Evolutionary conservation across 2,329 filamentous ascomycete genomes (phyloP).

Genomic region (Paramyrothecium roridum): DNA sequence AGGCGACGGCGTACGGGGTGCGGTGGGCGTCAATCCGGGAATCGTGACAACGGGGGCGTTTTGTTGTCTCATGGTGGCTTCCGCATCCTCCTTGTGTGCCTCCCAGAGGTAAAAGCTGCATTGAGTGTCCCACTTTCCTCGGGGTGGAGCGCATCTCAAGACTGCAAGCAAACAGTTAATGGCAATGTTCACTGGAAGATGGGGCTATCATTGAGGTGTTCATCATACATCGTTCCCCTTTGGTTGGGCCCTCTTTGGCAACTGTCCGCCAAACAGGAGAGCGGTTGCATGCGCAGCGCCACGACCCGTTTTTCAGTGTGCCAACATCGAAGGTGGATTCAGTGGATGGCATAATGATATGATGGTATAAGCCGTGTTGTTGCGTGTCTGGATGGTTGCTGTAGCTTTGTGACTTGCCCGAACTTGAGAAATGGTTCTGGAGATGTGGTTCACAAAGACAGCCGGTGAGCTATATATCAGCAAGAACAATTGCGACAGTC

Average conservation of each 20-base stretch:
- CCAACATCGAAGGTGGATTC: background rate
- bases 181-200: background rate
- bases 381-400: background rate
- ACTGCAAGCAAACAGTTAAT: background rate
- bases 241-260: background rate
- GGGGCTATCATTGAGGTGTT: background rate
- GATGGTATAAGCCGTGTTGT: background rate
- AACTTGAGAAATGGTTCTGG: background rate
- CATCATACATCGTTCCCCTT: background rate
- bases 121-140: background rate
- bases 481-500: background rate
- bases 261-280: background rate
- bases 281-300: background rate
- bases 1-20: background rate
- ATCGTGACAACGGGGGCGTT: background rate
- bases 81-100: background rate
- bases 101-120: background rate
- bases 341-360: background rate
- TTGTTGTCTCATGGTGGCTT: background rate
- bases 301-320: background rate
- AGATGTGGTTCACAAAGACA: background rate
- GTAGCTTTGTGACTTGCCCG: no score
- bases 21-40: background rate
- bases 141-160: background rate
- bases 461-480: background rate